phyloP scores from a whole-genome alignment of 1,284 basidiomycete species.

The Rhizoctonia solani region DNA sequence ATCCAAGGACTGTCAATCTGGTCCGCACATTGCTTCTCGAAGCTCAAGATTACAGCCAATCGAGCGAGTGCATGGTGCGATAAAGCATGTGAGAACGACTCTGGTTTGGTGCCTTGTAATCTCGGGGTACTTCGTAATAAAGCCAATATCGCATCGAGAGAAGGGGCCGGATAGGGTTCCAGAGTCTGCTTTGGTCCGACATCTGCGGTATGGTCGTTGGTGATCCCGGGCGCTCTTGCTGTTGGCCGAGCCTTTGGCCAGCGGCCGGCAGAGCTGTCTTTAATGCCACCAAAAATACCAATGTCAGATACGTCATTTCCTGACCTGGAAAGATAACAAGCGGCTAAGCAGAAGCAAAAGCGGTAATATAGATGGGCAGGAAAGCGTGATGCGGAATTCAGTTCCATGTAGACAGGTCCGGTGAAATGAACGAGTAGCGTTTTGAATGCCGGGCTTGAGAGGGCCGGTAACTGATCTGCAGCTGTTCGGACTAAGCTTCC shows the following conservation, averaged over 20 bases:
- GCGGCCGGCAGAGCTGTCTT: not conserved
- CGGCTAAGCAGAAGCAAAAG: constrained; percentile 10
- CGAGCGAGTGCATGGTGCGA: constrained; percentile 1
- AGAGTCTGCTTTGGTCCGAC: not conserved
- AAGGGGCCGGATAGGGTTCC: constrained; percentile 5
- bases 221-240: not conserved
- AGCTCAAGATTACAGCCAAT: not conserved
- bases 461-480: not conserved
- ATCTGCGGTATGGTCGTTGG: not conserved
- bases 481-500: constrained; percentile 3
- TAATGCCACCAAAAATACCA: constrained; percentile 17
- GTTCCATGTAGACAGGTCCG: not conserved
- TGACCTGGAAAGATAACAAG: not conserved
- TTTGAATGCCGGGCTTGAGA: constrained; percentile 10
- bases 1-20: not conserved
- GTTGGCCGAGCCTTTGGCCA: constrained; percentile 10
- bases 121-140: constrained; percentile 1
- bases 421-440: not conserved
- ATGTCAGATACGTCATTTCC: not conserved
- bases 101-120: not conserved
- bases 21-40: not conserved
- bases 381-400: not conserved
- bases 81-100: not conserved
- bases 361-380: not conserved
- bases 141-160: not conserved